Percentiles rank a stretch among this genome's conserved stretches.
Evolutionary conservation across 108 stramenopile genomes (phyloP).

Genomic region (Craspedostauros australis): DNA sequence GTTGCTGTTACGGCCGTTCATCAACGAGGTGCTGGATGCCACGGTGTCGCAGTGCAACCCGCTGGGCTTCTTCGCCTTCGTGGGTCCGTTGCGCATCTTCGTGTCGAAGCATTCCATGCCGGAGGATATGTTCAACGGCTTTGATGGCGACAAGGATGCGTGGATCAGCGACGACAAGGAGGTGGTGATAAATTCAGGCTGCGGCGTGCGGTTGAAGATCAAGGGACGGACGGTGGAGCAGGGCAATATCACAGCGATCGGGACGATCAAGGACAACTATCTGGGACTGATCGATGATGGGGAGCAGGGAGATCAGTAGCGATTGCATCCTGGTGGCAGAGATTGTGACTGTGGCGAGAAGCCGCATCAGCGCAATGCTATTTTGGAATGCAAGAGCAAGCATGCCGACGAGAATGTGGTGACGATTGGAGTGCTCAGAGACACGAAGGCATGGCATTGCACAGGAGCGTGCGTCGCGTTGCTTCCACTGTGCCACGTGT

Average conservation of each 20-base stretch:
- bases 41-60: constrained; percentile 84
- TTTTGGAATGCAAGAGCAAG: too few species aligned
- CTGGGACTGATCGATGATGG: constrained; percentile 88
- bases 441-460: too few species aligned
- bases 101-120: constrained; percentile 93
- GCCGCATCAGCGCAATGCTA: background rate
- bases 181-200: constrained; percentile 82
- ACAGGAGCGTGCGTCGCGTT: too few species aligned
- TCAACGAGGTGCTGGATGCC: constrained; percentile 91
- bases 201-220: constrained; percentile 87
- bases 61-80: constrained; percentile 88
- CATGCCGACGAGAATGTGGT: too few species aligned
- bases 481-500: too few species aligned
- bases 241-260: constrained; percentile 90
- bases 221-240: constrained; percentile 89
- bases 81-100: constrained; percentile 88
- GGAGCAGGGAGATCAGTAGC: constrained; percentile 10
- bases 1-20: constrained; percentile 80
- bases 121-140: constrained; percentile 90
- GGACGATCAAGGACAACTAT: constrained; percentile 93
- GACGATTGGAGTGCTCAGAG: too few species aligned
- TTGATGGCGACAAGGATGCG: constrained; percentile 85
- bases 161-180: constrained; percentile 94
- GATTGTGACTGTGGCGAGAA: background rate
- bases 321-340: background rate